These are phyloP conservation scores for Phalaenopsis aphrodite DNA, from an alignment of 106 monocot genomes.

Conservation along the genomic window DNA sequence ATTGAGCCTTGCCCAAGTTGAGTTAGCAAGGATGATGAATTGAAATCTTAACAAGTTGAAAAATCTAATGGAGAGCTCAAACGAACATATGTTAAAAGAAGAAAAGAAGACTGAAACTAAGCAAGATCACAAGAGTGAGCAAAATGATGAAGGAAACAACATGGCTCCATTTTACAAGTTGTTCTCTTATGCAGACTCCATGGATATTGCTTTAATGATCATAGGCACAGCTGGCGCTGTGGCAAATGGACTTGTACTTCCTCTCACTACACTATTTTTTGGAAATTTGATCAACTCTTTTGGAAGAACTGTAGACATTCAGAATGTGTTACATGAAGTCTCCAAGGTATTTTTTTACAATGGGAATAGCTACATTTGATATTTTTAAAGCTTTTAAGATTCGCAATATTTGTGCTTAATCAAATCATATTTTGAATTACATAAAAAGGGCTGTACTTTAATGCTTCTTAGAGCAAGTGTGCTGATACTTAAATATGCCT, in stretches of 20 bases:
- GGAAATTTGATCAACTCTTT: slow-evolving; percentile 43
- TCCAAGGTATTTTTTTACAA: slow-evolving; percentile 25
- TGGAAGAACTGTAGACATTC: slow-evolving; percentile 25
- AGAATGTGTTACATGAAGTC: slow-evolving; percentile 28
- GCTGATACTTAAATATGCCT: not conserved
- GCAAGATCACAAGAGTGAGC: not conserved
- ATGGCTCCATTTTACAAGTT: slow-evolving; percentile 15
- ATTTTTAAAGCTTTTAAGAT: not conserved
- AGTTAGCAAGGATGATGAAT: slow-evolving; percentile 1
- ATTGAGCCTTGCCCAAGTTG: not conserved
- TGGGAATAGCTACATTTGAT: not conserved
- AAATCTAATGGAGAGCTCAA: not conserved
- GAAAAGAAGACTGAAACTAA: not conserved
- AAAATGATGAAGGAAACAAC: not conserved
- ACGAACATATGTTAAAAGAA: not conserved
- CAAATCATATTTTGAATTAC: not conserved
- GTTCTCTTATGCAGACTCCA: slow-evolving; percentile 11
- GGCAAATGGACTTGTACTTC: slow-evolving; percentile 19
- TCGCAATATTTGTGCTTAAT: not conserved
- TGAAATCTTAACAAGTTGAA: not conserved
- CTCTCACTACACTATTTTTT: slow-evolving; percentile 50
- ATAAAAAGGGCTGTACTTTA: not conserved
- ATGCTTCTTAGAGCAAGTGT: not conserved
- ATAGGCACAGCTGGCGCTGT: slow-evolving; percentile 10
- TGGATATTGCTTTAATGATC: slow-evolving; percentile 10